Base-by-base conservation (phyloP, 306 rosid species). In the Malus sieversii region DNA sequence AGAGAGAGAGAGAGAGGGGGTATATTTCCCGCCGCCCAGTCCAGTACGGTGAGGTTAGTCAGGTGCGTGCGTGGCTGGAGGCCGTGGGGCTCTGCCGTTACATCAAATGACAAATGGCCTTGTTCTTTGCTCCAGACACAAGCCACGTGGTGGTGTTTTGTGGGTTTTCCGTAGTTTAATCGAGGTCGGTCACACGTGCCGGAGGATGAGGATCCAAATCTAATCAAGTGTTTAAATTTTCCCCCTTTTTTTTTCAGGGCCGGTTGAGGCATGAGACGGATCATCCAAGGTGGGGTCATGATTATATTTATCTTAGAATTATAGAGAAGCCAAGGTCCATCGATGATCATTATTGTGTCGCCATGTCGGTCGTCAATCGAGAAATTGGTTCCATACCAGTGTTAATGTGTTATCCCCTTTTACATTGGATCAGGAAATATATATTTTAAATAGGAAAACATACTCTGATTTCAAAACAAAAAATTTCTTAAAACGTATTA, bases 151-250 rank as follows among this genome's bases (percentile, higher is more conserved):
- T 35, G 80, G 63, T 74, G 60, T 35, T 60, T 66, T 32, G 55
- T 51, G 55, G 8, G 55, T 30, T 18, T 18, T 25, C 64, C 2
- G n/a, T 64, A 16, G 1, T 33, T 66, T 69, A 1, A 57, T 15
- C 75, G 23, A 46, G 59, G 86, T 83, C 83, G 84, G 90, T 79
- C 73, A 84, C 88, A 82, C 81, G 86, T 80, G 90, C 59, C 57
- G 10, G 10, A 27, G 15, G 25, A 20, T 30, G 57, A 51, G 2
- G 74, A 16, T 11, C 61, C 75, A 4, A 19, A 58, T 72, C 53
- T 14, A 23, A 4, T 32, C 0, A 33, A 42, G n/a, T 27, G 33
- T 55, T 22, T 19, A 33, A 33, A 58, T 10, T 58, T 3, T 12
- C 29, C 2, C 5, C 11, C 23, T 4, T 13, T 11, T 58, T 32